phyloP scores from a whole-genome alignment of 805 yeast species.

The Ogataea pilisensis region DNA sequence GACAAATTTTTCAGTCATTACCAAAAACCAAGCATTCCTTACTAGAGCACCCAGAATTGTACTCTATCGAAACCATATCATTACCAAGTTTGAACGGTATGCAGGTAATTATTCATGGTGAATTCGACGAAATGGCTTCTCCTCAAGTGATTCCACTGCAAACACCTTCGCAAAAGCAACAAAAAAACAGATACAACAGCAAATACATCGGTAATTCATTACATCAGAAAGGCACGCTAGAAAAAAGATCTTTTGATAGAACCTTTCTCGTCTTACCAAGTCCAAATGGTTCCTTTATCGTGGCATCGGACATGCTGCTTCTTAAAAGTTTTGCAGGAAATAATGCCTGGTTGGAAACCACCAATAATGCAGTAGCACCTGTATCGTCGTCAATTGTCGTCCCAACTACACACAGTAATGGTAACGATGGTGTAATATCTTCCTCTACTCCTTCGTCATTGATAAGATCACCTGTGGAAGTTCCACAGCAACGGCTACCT shows the following conservation, averaged over 20 bases:
- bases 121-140: conserved; percentile 61
- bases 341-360: conserved; percentile 50
- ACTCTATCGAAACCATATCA: conserved; percentile 75
- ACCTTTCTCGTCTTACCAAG: conserved; percentile 71
- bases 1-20: conserved; percentile 53
- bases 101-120: conserved; percentile 78
- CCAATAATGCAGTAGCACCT: no score
- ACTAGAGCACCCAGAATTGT: conserved; percentile 55
- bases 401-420: conserved; percentile 13
- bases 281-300: conserved; percentile 63
- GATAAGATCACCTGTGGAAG: neutral
- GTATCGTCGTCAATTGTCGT: no score
- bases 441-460: neutral
- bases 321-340: conserved; percentile 56
- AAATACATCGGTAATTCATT: neutral
- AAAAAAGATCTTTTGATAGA: conserved; percentile 80
- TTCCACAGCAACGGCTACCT: conserved; percentile 34
- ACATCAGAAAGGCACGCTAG: conserved; percentile 32
- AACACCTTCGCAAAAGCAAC: conserved; percentile 14
- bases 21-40: conserved; percentile 81
- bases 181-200: conserved; percentile 1
- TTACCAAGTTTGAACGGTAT: conserved; percentile 72
- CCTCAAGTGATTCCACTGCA: conserved; percentile 35
- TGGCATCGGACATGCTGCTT: conserved; percentile 80
- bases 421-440: conserved; percentile 3